Percentiles rank a stretch among this genome's conserved stretches.
Conservation (phyloP, 768 basidiomycete genomes). For the Mycena vitilis region DNA sequence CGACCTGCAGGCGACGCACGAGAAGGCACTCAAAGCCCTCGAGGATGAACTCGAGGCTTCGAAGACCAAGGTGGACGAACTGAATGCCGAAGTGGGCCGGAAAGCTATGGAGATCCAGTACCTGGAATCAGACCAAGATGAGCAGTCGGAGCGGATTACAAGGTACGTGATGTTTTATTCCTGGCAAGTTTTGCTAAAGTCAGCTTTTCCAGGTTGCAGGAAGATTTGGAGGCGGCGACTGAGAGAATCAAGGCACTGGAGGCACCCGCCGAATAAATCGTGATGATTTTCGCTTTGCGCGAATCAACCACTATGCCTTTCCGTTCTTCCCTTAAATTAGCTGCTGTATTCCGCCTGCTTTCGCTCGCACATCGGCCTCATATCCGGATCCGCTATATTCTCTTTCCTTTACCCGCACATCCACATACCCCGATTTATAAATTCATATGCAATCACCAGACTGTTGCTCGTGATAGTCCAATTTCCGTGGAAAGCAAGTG, state of each 20-base stretch:
- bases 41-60: slow-evolving; percentile 69
- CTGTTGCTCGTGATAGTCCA: slow-evolving; percentile 19
- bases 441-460: slow-evolving; percentile 34
- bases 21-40: slow-evolving; percentile 64
- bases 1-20: slow-evolving; percentile 77
- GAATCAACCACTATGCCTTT: slow-evolving; percentile 33
- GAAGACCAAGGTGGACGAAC: slow-evolving; percentile 60
- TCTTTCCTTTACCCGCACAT: slow-evolving; percentile 33
- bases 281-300: slow-evolving; percentile 16
- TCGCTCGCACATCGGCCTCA: slow-evolving; percentile 12
- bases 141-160: slow-evolving; percentile 77
- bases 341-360: slow-evolving; percentile 20
- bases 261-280: slow-evolving; percentile 36
- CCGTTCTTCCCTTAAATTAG: slow-evolving; percentile 27
- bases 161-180: slow-evolving; percentile 67
- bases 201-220: slow-evolving; percentile 65
- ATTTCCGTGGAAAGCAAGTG: background rate
- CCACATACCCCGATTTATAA: slow-evolving; percentile 36
- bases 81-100: slow-evolving; percentile 70
- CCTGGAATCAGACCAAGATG: slow-evolving; percentile 84
- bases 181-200: slow-evolving; percentile 39
- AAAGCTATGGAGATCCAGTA: slow-evolving; percentile 87
- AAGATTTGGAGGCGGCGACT: slow-evolving; percentile 65
- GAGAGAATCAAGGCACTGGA: slow-evolving; percentile 54
- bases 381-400: slow-evolving; percentile 26